Evolutionary conservation across 352 stramenopile species (phyloP).

Genomic region (Globisporangium spiculum): DNA sequence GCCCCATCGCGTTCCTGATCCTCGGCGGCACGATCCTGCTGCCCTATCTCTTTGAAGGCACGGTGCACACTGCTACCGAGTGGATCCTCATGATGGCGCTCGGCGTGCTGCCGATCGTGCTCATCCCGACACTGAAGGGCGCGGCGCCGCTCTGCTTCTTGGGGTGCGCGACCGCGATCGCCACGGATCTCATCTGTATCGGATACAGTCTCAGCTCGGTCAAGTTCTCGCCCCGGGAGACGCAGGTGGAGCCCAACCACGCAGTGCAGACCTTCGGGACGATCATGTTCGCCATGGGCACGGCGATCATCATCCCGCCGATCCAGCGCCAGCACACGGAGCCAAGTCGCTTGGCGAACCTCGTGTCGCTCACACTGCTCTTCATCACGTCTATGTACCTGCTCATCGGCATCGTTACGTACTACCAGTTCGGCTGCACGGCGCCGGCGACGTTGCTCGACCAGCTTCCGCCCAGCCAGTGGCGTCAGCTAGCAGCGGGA

Average conservation of each 20-base stretch:
- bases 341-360: conserved; percentile 43
- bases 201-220: conserved; percentile 40
- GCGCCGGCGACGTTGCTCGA: conserved; percentile 56
- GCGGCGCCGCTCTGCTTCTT: conserved; percentile 45
- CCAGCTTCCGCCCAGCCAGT: conserved; percentile 34
- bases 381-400: conserved; percentile 75
- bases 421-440: conserved; percentile 72
- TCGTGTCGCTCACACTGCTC: conserved; percentile 63
- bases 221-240: conserved; percentile 45
- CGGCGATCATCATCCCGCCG: conserved; percentile 61
- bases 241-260: conserved; percentile 37
- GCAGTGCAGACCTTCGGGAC: conserved; percentile 56
- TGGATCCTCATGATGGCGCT: conserved; percentile 65
- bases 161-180: conserved; percentile 40
- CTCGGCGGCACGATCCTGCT: conserved; percentile 60
- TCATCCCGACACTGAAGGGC: conserved; percentile 60
- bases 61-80: conserved; percentile 34
- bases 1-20: conserved; percentile 71
- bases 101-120: conserved; percentile 49
- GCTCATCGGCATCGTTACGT: conserved; percentile 60
- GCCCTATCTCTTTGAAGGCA: conserved; percentile 42
- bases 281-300: conserved; percentile 71
- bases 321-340: conserved; percentile 60
- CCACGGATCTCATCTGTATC: conserved; percentile 55
- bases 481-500: conserved; percentile 31